Conservation (phyloP, 495 filamentous ascomycete genomes). For the Monascus purpureus region DNA sequence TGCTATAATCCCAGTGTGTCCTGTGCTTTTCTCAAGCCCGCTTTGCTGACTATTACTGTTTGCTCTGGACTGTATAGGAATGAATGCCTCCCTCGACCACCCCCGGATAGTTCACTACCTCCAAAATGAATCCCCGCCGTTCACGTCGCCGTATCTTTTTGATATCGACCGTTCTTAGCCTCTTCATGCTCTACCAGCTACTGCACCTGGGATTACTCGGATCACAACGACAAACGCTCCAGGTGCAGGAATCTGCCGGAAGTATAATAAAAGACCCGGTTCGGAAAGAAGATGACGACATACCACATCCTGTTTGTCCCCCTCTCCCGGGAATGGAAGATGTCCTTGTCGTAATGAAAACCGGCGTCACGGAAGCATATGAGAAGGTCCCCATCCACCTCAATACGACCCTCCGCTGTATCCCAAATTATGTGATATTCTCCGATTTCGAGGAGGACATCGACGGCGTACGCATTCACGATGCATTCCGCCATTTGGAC, state of each 20-base stretch:
- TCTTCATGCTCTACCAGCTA: too few relatives aligned
- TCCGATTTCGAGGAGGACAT: conserved; percentile 40
- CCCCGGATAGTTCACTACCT: neutral
- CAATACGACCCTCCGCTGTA: conserved; percentile 35
- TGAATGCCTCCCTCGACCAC: neutral
- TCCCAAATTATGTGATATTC: conserved; percentile 40
- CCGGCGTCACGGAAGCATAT: conserved; percentile 28
- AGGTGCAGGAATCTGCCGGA: too few relatives aligned
- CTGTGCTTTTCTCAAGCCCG: too few relatives aligned
- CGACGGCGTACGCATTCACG: conserved; percentile 31
- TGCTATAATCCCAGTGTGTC: too few relatives aligned
- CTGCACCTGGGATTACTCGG: too few relatives aligned
- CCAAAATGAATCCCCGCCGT: neutral
- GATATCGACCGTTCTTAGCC: neutral
- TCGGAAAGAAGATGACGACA: conserved; percentile 4
- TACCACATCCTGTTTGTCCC: conserved; percentile 20
- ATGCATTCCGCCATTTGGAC: conserved; percentile 32
- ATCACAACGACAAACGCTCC: too few relatives aligned
- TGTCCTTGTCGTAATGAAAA: conserved; percentile 32
- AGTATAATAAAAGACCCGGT: too few relatives aligned
- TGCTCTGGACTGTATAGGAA: neutral
- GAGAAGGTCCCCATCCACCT: conserved; percentile 36
- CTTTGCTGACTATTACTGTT: too few relatives aligned
- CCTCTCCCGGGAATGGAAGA: conserved; percentile 29
- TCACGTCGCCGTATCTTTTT: neutral